These are phyloP conservation scores for Leccinum fibrillosum DNA, from an alignment of 768 basidiomycete genomes.

Conservation along the genomic window DNA sequence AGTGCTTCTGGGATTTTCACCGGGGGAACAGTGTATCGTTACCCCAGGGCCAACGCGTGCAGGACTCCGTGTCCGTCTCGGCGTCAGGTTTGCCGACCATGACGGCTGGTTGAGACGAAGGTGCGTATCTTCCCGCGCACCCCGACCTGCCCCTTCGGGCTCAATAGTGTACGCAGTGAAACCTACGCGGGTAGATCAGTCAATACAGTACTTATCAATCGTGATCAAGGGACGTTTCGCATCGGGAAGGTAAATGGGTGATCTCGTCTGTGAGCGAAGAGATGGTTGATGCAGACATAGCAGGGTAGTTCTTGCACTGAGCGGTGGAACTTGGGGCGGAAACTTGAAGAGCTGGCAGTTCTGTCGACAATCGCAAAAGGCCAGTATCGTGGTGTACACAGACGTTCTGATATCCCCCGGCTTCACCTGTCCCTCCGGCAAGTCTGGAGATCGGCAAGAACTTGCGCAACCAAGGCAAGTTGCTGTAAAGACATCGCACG, in stretches of 20 bases:
- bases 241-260: not conserved
- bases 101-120: conserved; percentile 11
- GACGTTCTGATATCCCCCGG: not conserved
- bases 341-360: not conserved
- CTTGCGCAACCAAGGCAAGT: not conserved
- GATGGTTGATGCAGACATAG: not conserved
- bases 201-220: not conserved
- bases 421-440: not conserved
- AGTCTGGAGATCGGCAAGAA: no score
- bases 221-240: not conserved
- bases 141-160: conserved; percentile 6
- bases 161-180: conserved; percentile 8
- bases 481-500: not conserved
- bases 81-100: not conserved
- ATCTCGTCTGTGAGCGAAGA: conserved; percentile 1
- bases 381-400: not conserved
- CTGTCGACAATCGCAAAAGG: not conserved
- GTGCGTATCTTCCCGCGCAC: not conserved
- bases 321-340: not conserved
- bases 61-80: not conserved
- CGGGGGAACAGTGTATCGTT: not conserved
- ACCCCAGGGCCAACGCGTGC: conserved; percentile 5
- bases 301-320: not conserved
- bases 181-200: conserved; percentile 1
- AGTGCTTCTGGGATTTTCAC: conserved; percentile 2